phyloP scores from a whole-genome alignment of 768 basidiomycete species.

The Lactifluus subvellereus region DNA sequence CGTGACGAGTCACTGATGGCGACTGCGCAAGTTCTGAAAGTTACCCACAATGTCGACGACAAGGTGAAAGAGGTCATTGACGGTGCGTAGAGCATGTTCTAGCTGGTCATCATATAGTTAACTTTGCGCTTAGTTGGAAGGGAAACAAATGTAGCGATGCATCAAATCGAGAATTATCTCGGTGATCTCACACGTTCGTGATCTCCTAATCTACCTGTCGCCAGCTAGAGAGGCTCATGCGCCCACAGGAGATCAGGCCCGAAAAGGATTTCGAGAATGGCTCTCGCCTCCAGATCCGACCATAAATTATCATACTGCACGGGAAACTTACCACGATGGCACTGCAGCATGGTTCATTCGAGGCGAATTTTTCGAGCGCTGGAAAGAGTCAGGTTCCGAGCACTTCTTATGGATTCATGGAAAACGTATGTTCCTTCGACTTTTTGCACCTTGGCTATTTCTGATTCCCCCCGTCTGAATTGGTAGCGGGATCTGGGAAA shows the following conservation, averaged over 20 bases:
- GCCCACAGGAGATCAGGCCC: background rate
- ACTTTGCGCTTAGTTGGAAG: background rate
- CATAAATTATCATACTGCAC: background rate
- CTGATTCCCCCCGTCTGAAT: background rate
- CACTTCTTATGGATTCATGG: background rate
- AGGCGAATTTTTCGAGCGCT: background rate
- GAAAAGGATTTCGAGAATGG: background rate
- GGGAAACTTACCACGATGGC: background rate
- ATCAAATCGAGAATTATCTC: background rate
- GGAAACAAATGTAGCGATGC: too few species aligned
- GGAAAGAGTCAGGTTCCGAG: background rate
- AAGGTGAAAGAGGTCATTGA: background rate
- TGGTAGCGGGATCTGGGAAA: background rate
- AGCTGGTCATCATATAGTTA: background rate
- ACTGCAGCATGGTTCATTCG: background rate
- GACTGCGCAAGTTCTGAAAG: background rate
- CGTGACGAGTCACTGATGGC: background rate
- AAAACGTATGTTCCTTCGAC: background rate
- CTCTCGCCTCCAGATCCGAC: background rate
- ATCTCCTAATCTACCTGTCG: too few species aligned
- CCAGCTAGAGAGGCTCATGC: background rate
- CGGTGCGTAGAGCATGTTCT: background rate
- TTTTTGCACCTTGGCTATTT: background rate
- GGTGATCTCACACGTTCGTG: too few species aligned
- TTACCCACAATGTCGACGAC: background rate